These are phyloP conservation scores for Prunus mongolica DNA, from an alignment of 306 rosid species.

Conservation along the genomic window DNA sequence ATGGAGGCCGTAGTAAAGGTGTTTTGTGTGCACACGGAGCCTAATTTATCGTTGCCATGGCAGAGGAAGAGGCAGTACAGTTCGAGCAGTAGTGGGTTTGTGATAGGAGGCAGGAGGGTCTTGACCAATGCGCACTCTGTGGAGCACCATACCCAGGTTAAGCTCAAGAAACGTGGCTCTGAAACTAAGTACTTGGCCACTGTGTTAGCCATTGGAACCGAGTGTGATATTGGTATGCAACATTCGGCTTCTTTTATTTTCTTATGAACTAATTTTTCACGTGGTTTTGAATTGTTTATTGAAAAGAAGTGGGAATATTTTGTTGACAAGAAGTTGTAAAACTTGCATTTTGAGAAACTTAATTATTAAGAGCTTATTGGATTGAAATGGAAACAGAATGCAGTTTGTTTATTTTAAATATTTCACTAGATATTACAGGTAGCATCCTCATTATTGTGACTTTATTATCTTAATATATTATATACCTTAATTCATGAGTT, in stretches of 20 bases:
- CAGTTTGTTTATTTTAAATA: background rate
- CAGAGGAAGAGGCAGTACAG: slow-evolving; percentile 78
- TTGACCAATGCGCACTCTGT: slow-evolving; percentile 83
- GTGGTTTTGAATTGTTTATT: background rate
- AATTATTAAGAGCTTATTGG: background rate
- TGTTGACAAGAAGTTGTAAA: background rate
- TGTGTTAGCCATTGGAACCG: slow-evolving; percentile 82
- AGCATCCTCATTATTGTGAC: too few relatives aligned
- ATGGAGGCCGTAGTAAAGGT: slow-evolving; percentile 88
- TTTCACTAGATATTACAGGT: background rate
- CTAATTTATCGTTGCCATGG: slow-evolving; percentile 82
- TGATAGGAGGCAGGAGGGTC: slow-evolving; percentile 58
- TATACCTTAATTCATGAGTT: background rate
- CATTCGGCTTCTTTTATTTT: background rate
- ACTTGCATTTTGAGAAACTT: background rate
- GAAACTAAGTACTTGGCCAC: slow-evolving; percentile 81
- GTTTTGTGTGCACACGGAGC: slow-evolving; percentile 75
- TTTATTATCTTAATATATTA: background rate
- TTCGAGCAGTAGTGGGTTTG: slow-evolving; percentile 78
- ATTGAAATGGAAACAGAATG: background rate
- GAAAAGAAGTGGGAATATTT: background rate
- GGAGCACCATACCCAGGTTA: slow-evolving; percentile 75
- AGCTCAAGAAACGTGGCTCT: slow-evolving; percentile 85
- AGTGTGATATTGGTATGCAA: slow-evolving; percentile 61
- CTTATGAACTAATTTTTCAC: background rate